Evolutionary conservation across 352 stramenopile species (phyloP), one percentile per base, ranked within the genome.

Genomic region (Thraustochytrium sp.): DNA sequence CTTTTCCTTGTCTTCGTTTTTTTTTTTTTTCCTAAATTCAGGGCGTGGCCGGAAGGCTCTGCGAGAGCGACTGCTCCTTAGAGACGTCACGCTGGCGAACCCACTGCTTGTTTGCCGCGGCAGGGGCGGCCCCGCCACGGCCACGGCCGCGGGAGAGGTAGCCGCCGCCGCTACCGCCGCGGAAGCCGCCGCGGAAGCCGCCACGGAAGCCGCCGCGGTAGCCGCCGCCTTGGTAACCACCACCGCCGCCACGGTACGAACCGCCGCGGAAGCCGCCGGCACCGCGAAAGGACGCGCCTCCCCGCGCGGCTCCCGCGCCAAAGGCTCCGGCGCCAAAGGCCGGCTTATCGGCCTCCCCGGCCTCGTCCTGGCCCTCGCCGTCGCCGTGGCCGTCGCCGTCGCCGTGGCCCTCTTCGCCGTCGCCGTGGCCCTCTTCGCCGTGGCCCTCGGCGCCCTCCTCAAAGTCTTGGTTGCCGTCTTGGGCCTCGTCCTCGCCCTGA

Each of bases 51-150:
- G 59, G 59, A 1, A 72, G 31, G 36, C 59, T 72, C 31, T 72
- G 59, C 59, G 59, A 72, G 26, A 72, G 59, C 9, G 13, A 44
- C 40, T 72, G 59, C 40, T 72, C 59, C 9, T 72, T 72, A 26
- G 34, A 21, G 23, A 31, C 11, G 31, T 72, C 59, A 44, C 59
- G 59, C 23, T 21, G 23, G 36, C 59, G 34, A 29, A 72, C 59
- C 59, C 59, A 72, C 59, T 72, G 59, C 59, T 72, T 72, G 59
- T 72, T 44, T n/a, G 59, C 13, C 21, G 59, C n/a, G n/a, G n/a
- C 26, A 0, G 59, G 26, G 21, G 31, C 59, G 40, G 46, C 42
- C 9, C 26, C 59, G 2, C 59, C 59, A 29, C 59, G 59, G 26
- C 59, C 59, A 16, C 59, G 59, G 59, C 59, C 59, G 13, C 59